Base-by-base conservation (phyloP, 108 stramenopile genomes). In the Nannochloropsis salina region DNA sequence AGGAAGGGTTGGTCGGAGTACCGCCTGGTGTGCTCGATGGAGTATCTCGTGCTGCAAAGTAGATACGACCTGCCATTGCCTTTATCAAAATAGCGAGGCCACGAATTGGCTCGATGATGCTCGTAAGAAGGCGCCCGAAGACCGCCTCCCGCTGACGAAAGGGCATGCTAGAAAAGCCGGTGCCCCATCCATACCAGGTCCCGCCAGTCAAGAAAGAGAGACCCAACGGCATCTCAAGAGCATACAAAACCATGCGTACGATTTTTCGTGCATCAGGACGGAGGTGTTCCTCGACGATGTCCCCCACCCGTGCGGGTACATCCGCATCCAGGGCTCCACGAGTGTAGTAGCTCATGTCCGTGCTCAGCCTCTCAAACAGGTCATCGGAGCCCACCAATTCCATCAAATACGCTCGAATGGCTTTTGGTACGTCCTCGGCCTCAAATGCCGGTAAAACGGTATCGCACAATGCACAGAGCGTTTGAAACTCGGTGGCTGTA, bases 281-380 rank as follows among this genome's bases (percentile, higher is more conserved):
- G 61, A 74, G 61, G n/a, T 3, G 0, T 3, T 74, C 61, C n/a
- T 74, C 61, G 61, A 74, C n/a, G 61, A 74, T 74, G 61, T 74
- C 61, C 20, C 61, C 61, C 61, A 74, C 61, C 20, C 61, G 61
- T n/a, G 61, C 61, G 8, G 61, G 61, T 4, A 74, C 61, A n/a
- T 74, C 61, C 15, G 61, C 61, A n/a, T 74, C 61, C 20, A 74
- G 15, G 61, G 61, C 61, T 15, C 61, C 61, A n/a, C 61, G 61
- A n/a, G 61, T 74, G 61, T 74, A 74, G 61, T 74, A 74, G 61
- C 8, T 74, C 61, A 74, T 74, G 61, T 74, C 61, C 61, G 15
- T n/a, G 61, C 61, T 74, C 3, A 74, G 61, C 4, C 61, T 74
- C 20, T 74, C 61, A 6, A n/a, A 74, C 20, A 74, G 61, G 20